Percentiles rank a stretch among this genome's conserved stretches.
Evolutionary conservation across 768 basidiomycete species (phyloP).

Genomic region (Russula foetens): DNA sequence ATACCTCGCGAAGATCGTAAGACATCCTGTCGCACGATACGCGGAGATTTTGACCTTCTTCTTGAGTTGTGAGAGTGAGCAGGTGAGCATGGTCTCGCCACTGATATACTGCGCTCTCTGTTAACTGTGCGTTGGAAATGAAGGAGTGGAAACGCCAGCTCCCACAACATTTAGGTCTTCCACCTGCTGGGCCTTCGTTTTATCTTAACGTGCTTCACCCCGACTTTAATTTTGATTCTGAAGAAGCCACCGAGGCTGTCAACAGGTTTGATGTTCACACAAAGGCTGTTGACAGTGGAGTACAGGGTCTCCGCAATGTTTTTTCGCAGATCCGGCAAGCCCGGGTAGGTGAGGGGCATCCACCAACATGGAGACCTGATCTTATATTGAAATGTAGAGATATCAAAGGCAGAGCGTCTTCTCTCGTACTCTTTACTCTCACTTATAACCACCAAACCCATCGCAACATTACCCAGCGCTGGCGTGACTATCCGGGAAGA

Average conservation of each 20-base stretch:
- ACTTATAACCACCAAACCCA: slow-evolving; percentile 61
- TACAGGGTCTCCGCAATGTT: slow-evolving; percentile 55
- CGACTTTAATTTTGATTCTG: slow-evolving; percentile 70
- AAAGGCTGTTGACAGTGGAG: slow-evolving; percentile 56
- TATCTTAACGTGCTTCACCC: slow-evolving; percentile 79
- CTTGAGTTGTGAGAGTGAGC: slow-evolving; percentile 65
- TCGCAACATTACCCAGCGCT: slow-evolving; percentile 40
- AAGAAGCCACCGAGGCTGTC: slow-evolving; percentile 54
- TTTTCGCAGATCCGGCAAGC: slow-evolving; percentile 59
- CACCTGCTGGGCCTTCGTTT: slow-evolving; percentile 66
- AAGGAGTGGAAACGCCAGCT: slow-evolving; percentile 68
- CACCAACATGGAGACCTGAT: not conserved
- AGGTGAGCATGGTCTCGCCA: slow-evolving; percentile 36
- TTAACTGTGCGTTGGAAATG: not conserved
- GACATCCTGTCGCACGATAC: slow-evolving; percentile 72
- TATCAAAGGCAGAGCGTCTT: slow-evolving; percentile 67
- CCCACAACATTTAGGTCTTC: slow-evolving; percentile 50
- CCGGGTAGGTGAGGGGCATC: slow-evolving; percentile 45
- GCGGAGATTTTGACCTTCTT: slow-evolving; percentile 77
- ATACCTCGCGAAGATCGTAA: slow-evolving; percentile 59
- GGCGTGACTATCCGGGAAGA: slow-evolving; percentile 24
- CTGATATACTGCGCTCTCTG: not conserved
- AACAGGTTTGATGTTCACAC: slow-evolving; percentile 61
- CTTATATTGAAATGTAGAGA: slow-evolving; percentile 38
- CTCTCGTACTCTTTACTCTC: slow-evolving; percentile 69